Percentiles rank a stretch among this genome's conserved stretches.
These are phyloP conservation scores for Thalassiosira delicatula DNA, from an alignment of 352 stramenopile genomes.

Conservation along the genomic window DNA sequence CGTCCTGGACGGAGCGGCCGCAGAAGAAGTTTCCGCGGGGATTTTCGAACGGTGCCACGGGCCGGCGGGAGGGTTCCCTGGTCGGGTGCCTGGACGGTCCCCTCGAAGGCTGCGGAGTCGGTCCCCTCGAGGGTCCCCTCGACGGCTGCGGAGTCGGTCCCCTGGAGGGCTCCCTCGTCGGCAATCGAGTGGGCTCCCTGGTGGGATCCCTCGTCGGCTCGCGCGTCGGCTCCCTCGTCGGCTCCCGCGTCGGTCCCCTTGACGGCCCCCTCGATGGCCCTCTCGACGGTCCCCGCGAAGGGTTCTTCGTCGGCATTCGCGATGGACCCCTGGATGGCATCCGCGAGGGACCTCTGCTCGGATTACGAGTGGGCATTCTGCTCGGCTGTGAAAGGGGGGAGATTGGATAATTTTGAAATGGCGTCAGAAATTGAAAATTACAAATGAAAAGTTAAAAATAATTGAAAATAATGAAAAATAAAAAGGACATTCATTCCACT, in stretches of 20 bases:
- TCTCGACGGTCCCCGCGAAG: constrained; percentile 15
- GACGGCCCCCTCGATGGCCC: not conserved
- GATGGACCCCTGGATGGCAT: constrained; percentile 2
- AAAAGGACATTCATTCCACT: no score
- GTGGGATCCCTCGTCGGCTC: constrained; percentile 26
- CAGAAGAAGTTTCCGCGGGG: not conserved
- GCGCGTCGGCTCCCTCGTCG: constrained; percentile 37
- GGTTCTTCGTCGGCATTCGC: constrained; percentile 3
- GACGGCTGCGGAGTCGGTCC: constrained; percentile 20
- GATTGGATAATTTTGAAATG: no score
- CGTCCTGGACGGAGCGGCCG: constrained; percentile 10
- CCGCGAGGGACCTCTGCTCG: constrained; percentile 16
- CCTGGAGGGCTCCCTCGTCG: constrained; percentile 13
- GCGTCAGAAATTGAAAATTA: no score
- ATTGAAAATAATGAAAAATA: no score
- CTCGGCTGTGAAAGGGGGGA: no score
- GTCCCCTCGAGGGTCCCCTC: constrained; percentile 12
- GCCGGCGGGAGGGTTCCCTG: not conserved
- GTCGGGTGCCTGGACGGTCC: not conserved
- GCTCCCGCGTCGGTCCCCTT: constrained; percentile 16
- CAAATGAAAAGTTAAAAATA: no score
- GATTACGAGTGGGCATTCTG: constrained; percentile 26
- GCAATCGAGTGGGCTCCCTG: constrained; percentile 10
- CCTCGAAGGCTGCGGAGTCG: constrained; percentile 11
- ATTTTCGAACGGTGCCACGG: not conserved